Percentiles rank a stretch among this genome's conserved stretches.
phyloP scores from a whole-genome alignment of 257 asterid genomes.

The Primulina eburnea region DNA sequence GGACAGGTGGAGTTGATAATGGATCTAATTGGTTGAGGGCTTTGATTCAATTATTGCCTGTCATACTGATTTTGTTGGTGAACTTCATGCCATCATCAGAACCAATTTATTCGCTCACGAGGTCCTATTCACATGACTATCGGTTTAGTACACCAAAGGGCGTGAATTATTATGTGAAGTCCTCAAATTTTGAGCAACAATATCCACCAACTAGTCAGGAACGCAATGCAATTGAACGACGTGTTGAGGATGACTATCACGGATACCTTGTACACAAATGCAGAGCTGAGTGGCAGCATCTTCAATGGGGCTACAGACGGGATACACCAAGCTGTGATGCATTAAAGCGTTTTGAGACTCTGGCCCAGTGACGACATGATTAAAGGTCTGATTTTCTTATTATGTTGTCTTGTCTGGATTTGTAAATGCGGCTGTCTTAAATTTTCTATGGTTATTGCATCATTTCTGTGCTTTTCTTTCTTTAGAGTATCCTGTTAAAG shows the following conservation, averaged over 20 bases:
- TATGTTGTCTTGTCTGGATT: constrained; percentile 8
- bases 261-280: constrained; percentile 61
- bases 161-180: constrained; percentile 68
- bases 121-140: constrained; percentile 47
- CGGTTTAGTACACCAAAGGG: constrained; percentile 66
- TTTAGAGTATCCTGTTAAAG: not conserved
- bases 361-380: constrained; percentile 38
- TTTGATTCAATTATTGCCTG: constrained; percentile 70
- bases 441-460: constrained; percentile 5
- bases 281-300: constrained; percentile 72
- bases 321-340: constrained; percentile 89
- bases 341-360: constrained; percentile 60
- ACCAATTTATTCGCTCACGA: constrained; percentile 64
- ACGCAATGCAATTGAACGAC: constrained; percentile 54
- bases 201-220: constrained; percentile 60
- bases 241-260: constrained; percentile 69
- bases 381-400: constrained; percentile 31
- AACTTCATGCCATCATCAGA: constrained; percentile 83
- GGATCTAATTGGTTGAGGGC: constrained; percentile 57
- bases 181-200: constrained; percentile 67
- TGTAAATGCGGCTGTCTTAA: constrained; percentile 11
- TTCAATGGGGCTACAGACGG: constrained; percentile 75
- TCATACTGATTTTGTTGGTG: constrained; percentile 66
- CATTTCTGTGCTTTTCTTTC: not conserved
- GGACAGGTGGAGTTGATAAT: constrained; percentile 62